Base-by-base conservation (phyloP, 495 filamentous ascomycete species). In the Mytilinidion resinicola region DNA sequence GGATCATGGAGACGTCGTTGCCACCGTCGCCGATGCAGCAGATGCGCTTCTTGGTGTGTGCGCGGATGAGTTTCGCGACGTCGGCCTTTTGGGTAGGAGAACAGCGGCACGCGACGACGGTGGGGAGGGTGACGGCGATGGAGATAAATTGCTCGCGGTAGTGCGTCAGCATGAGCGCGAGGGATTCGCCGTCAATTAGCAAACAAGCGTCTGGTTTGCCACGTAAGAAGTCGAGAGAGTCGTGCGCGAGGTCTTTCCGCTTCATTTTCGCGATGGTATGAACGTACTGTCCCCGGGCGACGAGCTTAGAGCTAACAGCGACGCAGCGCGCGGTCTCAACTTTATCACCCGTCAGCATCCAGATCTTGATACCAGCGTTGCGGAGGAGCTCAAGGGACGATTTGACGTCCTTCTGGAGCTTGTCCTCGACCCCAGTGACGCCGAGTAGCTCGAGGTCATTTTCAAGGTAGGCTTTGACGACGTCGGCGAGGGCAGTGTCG, bases 311-410 rank as follows among this genome's bases (percentile, higher is more conserved):
- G 63, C 85, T 90, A 35, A 99, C 89, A 14, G 95, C 95, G 8
- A 99, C 92, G 72, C 95, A 99, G 34, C 92, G 85, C 11, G 95
- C 95, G 30, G 95, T 99, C 72, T 99, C 95, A 1, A 96, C 90
- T 72, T 99, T 99, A 77, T 99, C 95, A 34, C 95, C 95, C 0
- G 95, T 99, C 65, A 99, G 76, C 95, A 99, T 99, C 95, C 95
- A 99, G 55, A 97, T 96, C 73, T 96, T 96, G 69, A 99, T 89
- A n/a, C 95, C 95, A 9, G 95, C 95, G 69, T 99, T 97, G 58
- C 95, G 88, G 43, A 99, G 83, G 12, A 97, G 79, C 67, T 99
- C 95, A 7, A 99, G 80, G 1, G 88, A 92, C 3, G 91, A 86
- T 67, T 96, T 97, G 67, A 99, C 95, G 73, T 96, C 90, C 53